phyloP scores from a whole-genome alignment of 148 eudicot species.

The Fagopyrum homotropicum region DNA sequence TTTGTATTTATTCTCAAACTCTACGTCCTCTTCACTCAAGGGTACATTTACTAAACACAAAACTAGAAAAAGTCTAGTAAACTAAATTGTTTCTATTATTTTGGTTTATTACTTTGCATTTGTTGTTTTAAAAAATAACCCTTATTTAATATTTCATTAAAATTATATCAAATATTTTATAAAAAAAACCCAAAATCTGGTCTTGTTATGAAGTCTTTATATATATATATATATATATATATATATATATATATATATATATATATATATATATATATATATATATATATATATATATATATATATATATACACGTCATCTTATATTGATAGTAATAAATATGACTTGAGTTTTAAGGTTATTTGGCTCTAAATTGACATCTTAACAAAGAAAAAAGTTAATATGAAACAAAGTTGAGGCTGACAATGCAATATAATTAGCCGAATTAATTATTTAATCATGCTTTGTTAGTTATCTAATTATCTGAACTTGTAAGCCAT shows the following conservation, averaged over 20 bases:
- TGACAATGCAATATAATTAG: not conserved
- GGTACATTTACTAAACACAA: too few species aligned
- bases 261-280: not conserved
- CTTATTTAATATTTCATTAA: too few species aligned
- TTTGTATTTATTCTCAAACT: too few species aligned
- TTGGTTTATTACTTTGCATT: too few species aligned
- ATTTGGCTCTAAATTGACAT: not conserved
- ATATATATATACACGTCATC: not conserved
- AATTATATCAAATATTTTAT: not conserved
- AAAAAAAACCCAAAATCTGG: not conserved
- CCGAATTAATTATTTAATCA: not conserved
- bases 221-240: not conserved
- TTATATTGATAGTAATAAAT: not conserved
- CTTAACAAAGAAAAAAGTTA: not conserved
- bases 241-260: not conserved
- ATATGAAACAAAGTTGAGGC: not conserved
- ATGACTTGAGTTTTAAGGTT: not conserved
- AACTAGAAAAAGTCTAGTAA: too few species aligned
- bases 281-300: not conserved
- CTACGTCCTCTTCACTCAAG: too few species aligned
- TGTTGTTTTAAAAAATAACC: too few species aligned
- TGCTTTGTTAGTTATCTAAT: not conserved
- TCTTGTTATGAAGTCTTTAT: not conserved
- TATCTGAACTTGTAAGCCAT: conserved; percentile 11
- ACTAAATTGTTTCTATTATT: too few species aligned